phyloP scores from a whole-genome alignment of 2,329 filamentous ascomycete genomes.

The Pseudocercospora cruenta region DNA sequence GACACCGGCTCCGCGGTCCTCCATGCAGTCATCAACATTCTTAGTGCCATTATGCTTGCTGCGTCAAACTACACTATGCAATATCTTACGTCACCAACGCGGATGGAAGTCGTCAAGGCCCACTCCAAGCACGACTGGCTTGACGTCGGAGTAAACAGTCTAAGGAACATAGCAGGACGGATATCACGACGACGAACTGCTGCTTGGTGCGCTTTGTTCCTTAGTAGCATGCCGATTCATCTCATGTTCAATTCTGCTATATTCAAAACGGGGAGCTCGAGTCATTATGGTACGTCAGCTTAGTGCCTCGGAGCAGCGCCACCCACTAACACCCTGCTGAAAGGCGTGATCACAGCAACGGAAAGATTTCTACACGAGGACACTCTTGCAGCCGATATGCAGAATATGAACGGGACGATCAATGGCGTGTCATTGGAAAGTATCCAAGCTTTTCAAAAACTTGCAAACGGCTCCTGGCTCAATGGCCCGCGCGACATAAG shows the following conservation, averaged over 20 bases:
- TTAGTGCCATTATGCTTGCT: slow-evolving; percentile 50
- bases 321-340: not conserved
- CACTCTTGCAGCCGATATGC: not conserved
- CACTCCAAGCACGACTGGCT: slow-evolving; percentile 49
- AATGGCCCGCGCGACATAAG: too few relatives aligned
- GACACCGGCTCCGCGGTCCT: slow-evolving; percentile 20
- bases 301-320: not conserved
- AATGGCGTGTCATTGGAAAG: not conserved
- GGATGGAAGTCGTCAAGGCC: slow-evolving; percentile 53
- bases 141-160: slow-evolving; percentile 50
- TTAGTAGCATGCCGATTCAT: slow-evolving; percentile 44
- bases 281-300: slow-evolving; percentile 23
- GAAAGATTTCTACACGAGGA: not conserved
- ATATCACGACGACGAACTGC: slow-evolving; percentile 32
- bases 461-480: not conserved
- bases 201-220: slow-evolving; percentile 31
- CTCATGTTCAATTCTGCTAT: slow-evolving; percentile 41
- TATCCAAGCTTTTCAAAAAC: not conserved
- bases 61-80: slow-evolving; percentile 59
- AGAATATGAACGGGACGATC: too few relatives aligned
- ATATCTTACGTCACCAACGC: slow-evolving; percentile 53
- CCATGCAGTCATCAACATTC: slow-evolving; percentile 54
- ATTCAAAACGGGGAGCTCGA: slow-evolving; percentile 30
- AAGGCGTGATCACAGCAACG: not conserved
- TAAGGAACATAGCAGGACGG: slow-evolving; percentile 41